These are phyloP conservation scores for Bretschneidera sinensis DNA, from an alignment of 345 rosid genomes.

Conservation along the genomic window DNA sequence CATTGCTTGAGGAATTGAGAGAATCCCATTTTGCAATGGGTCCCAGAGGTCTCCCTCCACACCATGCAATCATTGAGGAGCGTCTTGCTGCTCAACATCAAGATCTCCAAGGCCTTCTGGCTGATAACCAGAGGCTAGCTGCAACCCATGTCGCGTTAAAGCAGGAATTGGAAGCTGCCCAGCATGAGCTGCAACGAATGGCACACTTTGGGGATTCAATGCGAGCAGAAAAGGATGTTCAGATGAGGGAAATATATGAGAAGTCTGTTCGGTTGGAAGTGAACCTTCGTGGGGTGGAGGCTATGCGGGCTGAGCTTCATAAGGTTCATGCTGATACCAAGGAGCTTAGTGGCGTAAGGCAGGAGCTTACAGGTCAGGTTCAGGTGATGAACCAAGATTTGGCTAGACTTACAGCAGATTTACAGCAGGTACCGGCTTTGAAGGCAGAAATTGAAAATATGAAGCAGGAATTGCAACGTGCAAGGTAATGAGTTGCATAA, in stretches of 20 bases:
- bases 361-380: slow-evolving; percentile 66
- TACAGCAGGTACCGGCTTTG: slow-evolving; percentile 67
- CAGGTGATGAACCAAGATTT: slow-evolving; percentile 71
- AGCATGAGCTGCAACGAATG: slow-evolving; percentile 72
- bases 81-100: slow-evolving; percentile 75
- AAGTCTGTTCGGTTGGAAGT: slow-evolving; percentile 57
- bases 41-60: slow-evolving; percentile 62
- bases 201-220: slow-evolving; percentile 57
- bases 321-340: slow-evolving; percentile 68
- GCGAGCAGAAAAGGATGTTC: slow-evolving; percentile 68
- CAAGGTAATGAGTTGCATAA: slow-evolving; percentile 50
- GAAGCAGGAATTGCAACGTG: slow-evolving; percentile 89
- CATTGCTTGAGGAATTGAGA: slow-evolving; percentile 56
- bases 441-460: slow-evolving; percentile 71
- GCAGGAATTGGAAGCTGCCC: slow-evolving; percentile 85
- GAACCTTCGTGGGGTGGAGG: slow-evolving; percentile 66
- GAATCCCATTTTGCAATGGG: slow-evolving; percentile 56
- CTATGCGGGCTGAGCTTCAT: slow-evolving; percentile 54
- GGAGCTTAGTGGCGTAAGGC: slow-evolving; percentile 59
- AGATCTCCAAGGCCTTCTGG: slow-evolving; percentile 82
- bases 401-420: slow-evolving; percentile 60
- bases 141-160: slow-evolving; percentile 92
- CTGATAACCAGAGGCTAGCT: slow-evolving; percentile 79
- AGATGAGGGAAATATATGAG: slow-evolving; percentile 83
- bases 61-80: slow-evolving; percentile 63